phyloP scores from a whole-genome alignment of 176 grass and related monocot genomes.

The Hyparrhenia diplandra region DNA sequence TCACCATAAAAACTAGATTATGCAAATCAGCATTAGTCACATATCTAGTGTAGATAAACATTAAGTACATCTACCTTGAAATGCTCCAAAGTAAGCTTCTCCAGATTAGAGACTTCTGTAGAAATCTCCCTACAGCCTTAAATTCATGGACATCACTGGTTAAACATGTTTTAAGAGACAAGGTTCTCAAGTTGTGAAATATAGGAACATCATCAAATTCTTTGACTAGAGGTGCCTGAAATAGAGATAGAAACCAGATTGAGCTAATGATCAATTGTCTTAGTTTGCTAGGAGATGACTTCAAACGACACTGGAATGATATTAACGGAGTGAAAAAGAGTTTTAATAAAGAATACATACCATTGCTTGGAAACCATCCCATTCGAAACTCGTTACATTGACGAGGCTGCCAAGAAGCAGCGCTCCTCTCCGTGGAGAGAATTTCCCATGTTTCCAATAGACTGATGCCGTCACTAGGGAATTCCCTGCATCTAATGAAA shows the following conservation, averaged over 20 bases:
- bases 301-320: not conserved
- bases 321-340: not conserved
- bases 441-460: not conserved
- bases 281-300: not conserved
- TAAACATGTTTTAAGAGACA: not conserved
- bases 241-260: not conserved
- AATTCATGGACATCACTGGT: not conserved
- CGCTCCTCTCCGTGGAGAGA: not conserved
- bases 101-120: not conserved
- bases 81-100: not conserved
- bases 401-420: not conserved
- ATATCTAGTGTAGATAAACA: not conserved
- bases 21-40: not conserved
- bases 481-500: not conserved
- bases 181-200: constrained; percentile 1
- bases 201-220: not conserved
- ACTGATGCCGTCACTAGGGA: not conserved
- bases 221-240: not conserved
- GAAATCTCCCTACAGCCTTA: not conserved
- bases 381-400: not conserved
- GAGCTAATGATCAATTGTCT: not conserved
- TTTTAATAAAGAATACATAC: not conserved
- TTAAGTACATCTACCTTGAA: not conserved
- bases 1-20: too few species aligned
- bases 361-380: not conserved